Conservation (phyloP, 2,329 filamentous ascomycete genomes). For the Albophoma yamanashiensis region DNA sequence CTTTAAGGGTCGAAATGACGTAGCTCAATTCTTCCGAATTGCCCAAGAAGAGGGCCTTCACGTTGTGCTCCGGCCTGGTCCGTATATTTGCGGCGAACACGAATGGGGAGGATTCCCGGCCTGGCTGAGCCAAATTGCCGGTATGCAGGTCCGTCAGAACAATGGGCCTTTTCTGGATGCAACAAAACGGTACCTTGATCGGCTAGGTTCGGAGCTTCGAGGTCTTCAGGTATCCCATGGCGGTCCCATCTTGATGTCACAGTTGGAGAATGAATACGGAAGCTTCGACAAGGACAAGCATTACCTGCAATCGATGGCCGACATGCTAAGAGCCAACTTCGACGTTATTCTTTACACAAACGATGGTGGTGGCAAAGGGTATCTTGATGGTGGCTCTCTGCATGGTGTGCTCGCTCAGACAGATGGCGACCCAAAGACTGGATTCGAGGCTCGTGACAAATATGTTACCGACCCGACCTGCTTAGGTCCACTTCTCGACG, state of each 20-base stretch:
- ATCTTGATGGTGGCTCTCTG: conserved; percentile 30
- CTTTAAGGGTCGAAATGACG: conserved; percentile 26
- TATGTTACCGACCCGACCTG: conserved; percentile 30
- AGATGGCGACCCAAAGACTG: conserved; percentile 29
- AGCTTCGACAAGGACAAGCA: conserved; percentile 32
- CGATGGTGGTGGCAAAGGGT: conserved; percentile 32
- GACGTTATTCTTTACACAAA: conserved; percentile 37
- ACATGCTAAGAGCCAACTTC: conserved; percentile 30
- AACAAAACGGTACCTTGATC: conserved; percentile 24
- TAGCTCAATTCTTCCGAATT: conserved; percentile 31
- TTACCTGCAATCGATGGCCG: conserved; percentile 28
- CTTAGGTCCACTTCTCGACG: conserved; percentile 34
- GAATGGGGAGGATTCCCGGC: conserved; percentile 39
- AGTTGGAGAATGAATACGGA: conserved; percentile 41
- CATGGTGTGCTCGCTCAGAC: conserved; percentile 32
- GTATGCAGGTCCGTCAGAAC: conserved; percentile 27
- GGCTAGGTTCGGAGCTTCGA: conserved; percentile 14
- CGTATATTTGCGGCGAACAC: conserved; percentile 37
- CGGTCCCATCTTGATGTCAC: conserved; percentile 37
- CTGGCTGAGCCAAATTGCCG: conserved; percentile 30
- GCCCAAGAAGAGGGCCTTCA: conserved; percentile 32
- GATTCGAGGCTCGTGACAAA: conserved; percentile 20
- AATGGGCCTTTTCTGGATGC: conserved; percentile 28
- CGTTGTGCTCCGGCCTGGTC: conserved; percentile 32
- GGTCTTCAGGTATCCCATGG: conserved; percentile 27